Conservation (phyloP, 441 rosid species). For the Omphalea diandra region DNA sequence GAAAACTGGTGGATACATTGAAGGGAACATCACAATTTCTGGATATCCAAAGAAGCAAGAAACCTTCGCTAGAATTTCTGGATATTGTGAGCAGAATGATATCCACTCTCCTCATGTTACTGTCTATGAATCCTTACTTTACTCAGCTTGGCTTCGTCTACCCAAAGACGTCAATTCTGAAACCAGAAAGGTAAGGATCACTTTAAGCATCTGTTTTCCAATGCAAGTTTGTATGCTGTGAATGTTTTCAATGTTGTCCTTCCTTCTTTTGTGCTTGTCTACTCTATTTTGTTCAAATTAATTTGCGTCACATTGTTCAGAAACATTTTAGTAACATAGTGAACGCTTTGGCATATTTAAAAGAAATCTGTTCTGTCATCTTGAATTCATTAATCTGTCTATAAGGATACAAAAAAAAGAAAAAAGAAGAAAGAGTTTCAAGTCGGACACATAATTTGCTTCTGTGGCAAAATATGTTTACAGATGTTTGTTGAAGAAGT, state of each 20-base stretch:
- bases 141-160: conserved; percentile 56
- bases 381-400: too few relatives aligned
- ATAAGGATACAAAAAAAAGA: too few relatives aligned
- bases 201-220: background rate
- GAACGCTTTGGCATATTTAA: too few relatives aligned
- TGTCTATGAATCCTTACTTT: conserved; percentile 47
- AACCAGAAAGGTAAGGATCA: conserved; percentile 42
- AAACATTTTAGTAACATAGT: background rate
- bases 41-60: conserved; percentile 54
- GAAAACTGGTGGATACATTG: conserved; percentile 50
- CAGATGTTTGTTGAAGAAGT: conserved; percentile 35
- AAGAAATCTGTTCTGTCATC: too few relatives aligned
- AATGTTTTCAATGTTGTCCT: background rate
- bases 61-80: conserved; percentile 49
- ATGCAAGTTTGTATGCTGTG: too few relatives aligned
- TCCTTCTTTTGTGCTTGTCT: background rate
- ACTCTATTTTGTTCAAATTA: background rate
- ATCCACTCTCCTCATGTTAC: conserved; percentile 52
- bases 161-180: conserved; percentile 35
- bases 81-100: conserved; percentile 52
- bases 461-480: background rate
- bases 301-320: background rate
- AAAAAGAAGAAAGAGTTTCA: too few relatives aligned
- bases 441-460: background rate
- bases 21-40: conserved; percentile 40